phyloP scores from a whole-genome alignment of 345 rosid species.

The Dimocarpus longan region DNA sequence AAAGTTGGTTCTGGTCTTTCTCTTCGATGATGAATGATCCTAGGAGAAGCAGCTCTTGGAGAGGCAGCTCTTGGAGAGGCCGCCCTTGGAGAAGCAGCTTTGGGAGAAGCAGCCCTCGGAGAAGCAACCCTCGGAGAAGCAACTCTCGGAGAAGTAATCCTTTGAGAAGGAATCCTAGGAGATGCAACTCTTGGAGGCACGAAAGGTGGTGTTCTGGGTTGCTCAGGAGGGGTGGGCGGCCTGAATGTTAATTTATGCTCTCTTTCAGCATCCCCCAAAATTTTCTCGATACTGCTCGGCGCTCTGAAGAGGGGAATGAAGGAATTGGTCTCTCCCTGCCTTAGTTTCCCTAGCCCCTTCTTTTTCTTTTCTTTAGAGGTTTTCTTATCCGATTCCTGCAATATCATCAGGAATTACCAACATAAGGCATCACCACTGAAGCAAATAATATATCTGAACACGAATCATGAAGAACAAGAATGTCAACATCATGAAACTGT shows the following conservation, averaged over 20 bases:
- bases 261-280: constrained; percentile 89
- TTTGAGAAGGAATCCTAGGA: constrained; percentile 51
- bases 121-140: constrained; percentile 46
- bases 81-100: constrained; percentile 47
- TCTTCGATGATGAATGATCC: constrained; percentile 37
- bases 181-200: constrained; percentile 57
- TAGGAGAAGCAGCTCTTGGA: constrained; percentile 50
- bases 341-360: constrained; percentile 57
- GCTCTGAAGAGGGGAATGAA: constrained; percentile 78
- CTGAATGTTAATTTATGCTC: constrained; percentile 70
- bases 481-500: neutral
- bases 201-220: constrained; percentile 48
- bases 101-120: constrained; percentile 59
- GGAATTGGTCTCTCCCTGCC: constrained; percentile 72
- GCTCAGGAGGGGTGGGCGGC: constrained; percentile 70
- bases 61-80: constrained; percentile 64
- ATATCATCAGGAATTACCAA: constrained; percentile 10
- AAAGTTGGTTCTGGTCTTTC: constrained; percentile 78
- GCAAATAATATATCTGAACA: neutral
- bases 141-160: constrained; percentile 49
- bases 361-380: constrained; percentile 66
- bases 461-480: neutral
- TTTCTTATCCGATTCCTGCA: constrained; percentile 62
- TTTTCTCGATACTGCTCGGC: constrained; percentile 94
- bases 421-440: neutral